Base-by-base conservation (phyloP, 2,329 filamentous ascomycete genomes). In the Fonsecaea monophora region DNA sequence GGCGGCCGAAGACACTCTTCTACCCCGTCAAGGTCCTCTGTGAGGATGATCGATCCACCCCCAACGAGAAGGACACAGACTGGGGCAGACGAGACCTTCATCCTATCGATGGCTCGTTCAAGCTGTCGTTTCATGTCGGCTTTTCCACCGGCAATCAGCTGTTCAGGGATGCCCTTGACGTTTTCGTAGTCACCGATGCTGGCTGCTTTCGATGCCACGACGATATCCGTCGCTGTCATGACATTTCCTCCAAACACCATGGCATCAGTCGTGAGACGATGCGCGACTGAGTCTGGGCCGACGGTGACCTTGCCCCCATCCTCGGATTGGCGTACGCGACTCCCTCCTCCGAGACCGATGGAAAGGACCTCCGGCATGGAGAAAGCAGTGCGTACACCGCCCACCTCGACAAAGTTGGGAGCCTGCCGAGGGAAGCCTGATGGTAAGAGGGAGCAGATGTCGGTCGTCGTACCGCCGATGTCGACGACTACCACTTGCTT, bases 381-480 rank as follows among this genome's bases (percentile, higher is more conserved):
- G 68, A 87, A 89, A 15, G 86, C 86, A 48, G 86, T 87, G 13
- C 85, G 78, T 0, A 89, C 85, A 0, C 86, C 86, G 1, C 82
- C 85, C 4, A 89, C 79, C 62, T 86, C 83, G 9, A 85, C 84
- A 61, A 85, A 88, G 0, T 84, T 84, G 0, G 85, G 82, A 3
- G 87, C 85, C 68, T 88, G 86, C 21, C 86, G 81, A 0, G 87
- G 87, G 55, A 88, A 88, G 0, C 87, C 87, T 2, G 83, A 86
- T 0, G 85, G 82, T 1, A 87, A 77, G 1, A 89, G 74, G 0
- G 85, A 80, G 32, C 86, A 86, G 8, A 88, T 83, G 73, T 89
- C 87, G 1, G 85, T 86, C 0, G 86, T 89, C 0, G 87, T 89
- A 15, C 86, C 86, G 7, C 87, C 86, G 34, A 89, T 82, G 70